Conservation (phyloP, 805 yeast genomes). For the Lachancea cidri region DNA sequence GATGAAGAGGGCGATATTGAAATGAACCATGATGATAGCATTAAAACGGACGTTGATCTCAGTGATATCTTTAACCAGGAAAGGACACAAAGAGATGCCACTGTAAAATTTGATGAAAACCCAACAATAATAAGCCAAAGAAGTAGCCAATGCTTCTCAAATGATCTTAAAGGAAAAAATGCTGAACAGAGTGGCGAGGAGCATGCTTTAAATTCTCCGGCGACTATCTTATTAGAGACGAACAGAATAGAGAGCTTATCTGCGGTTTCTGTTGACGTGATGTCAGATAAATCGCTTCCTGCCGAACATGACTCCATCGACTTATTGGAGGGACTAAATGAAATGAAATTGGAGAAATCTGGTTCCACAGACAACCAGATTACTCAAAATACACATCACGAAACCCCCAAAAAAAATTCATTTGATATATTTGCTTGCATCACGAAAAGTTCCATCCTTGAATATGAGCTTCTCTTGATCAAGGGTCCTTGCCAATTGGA, state of each 20-base stretch:
- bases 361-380: too few species aligned
- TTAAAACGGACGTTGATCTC: constrained; percentile 16
- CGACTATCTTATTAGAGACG: too few species aligned
- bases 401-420: background rate
- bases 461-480: constrained; percentile 4
- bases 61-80: constrained; percentile 25
- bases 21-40: constrained; percentile 9
- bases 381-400: too few species aligned
- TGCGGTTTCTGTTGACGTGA: too few species aligned
- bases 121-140: constrained; percentile 22
- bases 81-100: constrained; percentile 12
- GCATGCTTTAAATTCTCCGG: too few species aligned
- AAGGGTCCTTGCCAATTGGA: background rate
- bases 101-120: constrained; percentile 26
- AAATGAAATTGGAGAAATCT: background rate
- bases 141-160: too few species aligned
- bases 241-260: too few species aligned
- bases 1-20: constrained; percentile 8
- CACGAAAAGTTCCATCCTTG: background rate
- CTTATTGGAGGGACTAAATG: background rate
- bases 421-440: background rate
- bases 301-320: too few species aligned
- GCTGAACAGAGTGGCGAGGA: too few species aligned
- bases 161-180: too few species aligned
- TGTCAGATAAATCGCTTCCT: too few species aligned